These are phyloP conservation scores for Phytopythium vexans DNA, from an alignment of 352 stramenopile genomes.

Conservation along the genomic window DNA sequence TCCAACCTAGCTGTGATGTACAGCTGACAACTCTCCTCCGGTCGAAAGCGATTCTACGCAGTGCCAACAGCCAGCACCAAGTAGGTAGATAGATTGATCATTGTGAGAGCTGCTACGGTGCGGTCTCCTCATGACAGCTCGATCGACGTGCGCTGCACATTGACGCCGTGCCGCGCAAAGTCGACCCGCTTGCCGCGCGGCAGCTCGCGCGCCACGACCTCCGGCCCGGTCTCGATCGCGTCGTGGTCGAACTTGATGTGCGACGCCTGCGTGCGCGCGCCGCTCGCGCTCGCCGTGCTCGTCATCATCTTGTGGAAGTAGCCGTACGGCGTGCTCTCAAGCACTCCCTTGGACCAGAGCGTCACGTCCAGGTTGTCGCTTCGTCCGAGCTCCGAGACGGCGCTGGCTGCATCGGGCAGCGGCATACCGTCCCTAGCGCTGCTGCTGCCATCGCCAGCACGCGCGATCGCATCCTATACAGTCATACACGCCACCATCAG, in stretches of 20 bases:
- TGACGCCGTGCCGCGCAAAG: conserved; percentile 33
- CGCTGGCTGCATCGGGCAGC: conserved; percentile 1
- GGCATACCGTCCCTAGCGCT: conserved; percentile 2
- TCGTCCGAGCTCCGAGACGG: conserved; percentile 15
- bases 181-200: conserved; percentile 64
- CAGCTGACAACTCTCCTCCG: too few species aligned
- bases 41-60: background rate
- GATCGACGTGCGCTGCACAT: conserved; percentile 47
- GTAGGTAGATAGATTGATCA: background rate
- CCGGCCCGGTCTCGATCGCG: conserved; percentile 46
- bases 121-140: conserved; percentile 27
- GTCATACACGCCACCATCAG: background rate
- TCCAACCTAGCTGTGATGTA: too few species aligned
- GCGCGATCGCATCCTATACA: conserved; percentile 44
- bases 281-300: conserved; percentile 34
- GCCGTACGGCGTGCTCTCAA: conserved; percentile 76
- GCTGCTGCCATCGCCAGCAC: conserved; percentile 19
- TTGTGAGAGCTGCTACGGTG: background rate
- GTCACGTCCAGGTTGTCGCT: conserved; percentile 74
- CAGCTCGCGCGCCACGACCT: conserved; percentile 44
- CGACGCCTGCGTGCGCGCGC: conserved; percentile 56
- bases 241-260: conserved; percentile 72
- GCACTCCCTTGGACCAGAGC: conserved; percentile 67
- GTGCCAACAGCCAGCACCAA: background rate
- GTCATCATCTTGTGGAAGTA: conserved; percentile 87